These are phyloP conservation scores for Zelonia costaricensis DNA, from an alignment of 208 protist genomes.

Conservation along the genomic window DNA sequence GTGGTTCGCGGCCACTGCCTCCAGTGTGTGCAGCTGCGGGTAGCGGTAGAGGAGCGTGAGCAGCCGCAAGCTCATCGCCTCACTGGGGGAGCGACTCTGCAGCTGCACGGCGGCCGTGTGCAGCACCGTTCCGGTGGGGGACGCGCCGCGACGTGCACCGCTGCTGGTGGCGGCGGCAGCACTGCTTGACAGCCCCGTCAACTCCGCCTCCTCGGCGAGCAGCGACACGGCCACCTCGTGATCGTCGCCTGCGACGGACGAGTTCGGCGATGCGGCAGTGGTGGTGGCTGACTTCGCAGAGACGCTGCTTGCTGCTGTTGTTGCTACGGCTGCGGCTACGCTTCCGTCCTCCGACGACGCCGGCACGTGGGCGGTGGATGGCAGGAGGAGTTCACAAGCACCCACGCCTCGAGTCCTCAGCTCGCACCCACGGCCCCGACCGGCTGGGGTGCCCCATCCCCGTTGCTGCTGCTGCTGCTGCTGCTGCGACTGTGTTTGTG, in stretches of 20 bases:
- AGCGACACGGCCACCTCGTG: too few relatives aligned
- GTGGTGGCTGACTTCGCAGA: too few relatives aligned
- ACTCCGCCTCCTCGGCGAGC: too few relatives aligned
- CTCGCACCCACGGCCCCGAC: neutral
- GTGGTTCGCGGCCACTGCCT: constrained; percentile 21
- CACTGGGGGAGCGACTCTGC: constrained; percentile 18
- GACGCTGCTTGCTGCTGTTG: too few relatives aligned
- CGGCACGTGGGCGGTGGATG: constrained; percentile 1
- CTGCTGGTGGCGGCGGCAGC: neutral
- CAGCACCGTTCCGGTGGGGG: constrained; percentile 1
- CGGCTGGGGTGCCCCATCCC: neutral
- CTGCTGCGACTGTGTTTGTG: constrained; percentile 3
- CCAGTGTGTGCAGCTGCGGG: constrained; percentile 32
- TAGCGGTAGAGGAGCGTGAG: constrained; percentile 36
- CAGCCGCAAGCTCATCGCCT: constrained; percentile 30
- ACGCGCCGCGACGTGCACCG: neutral
- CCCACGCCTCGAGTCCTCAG: constrained; percentile 11
- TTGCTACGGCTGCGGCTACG: too few relatives aligned
- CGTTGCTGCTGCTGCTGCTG: neutral
- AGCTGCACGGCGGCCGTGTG: constrained; percentile 12
- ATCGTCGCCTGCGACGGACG: too few relatives aligned
- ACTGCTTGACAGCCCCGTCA: too few relatives aligned
- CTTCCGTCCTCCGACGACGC: too few relatives aligned
- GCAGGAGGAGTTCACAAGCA: constrained; percentile 13
- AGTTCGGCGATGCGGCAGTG: too few relatives aligned